phyloP scores from a whole-genome alignment of 495 filamentous ascomycete genomes.

The Tuber aestivum region DNA sequence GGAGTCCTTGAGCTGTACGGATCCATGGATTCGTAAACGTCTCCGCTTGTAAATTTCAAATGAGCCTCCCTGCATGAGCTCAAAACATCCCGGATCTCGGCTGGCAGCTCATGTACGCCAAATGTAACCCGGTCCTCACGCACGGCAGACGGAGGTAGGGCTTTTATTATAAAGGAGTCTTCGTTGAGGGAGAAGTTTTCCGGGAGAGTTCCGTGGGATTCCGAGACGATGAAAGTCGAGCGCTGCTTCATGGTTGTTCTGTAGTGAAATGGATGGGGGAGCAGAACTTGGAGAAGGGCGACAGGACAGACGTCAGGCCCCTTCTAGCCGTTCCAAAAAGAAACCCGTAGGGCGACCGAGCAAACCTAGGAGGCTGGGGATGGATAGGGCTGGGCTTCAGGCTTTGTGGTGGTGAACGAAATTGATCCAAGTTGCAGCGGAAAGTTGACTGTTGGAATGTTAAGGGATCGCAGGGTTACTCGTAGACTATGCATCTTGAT shows the following conservation, averaged over 20 bases:
- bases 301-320: not conserved
- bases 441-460: not conserved
- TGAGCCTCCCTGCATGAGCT: slow-evolving; percentile 65
- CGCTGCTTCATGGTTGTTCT: slow-evolving; percentile 67
- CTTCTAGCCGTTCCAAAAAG: not conserved
- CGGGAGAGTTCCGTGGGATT: slow-evolving; percentile 57
- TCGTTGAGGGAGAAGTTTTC: slow-evolving; percentile 52
- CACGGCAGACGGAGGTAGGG: slow-evolving; percentile 55
- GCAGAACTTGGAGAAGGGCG: not conserved
- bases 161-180: slow-evolving; percentile 50
- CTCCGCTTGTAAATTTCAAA: slow-evolving; percentile 66
- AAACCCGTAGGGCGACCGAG: not conserved
- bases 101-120: slow-evolving; percentile 64
- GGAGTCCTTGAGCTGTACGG: slow-evolving; percentile 70
- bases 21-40: slow-evolving; percentile 52
- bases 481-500: not conserved
- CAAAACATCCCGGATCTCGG: slow-evolving; percentile 61
- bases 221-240: slow-evolving; percentile 68
- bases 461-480: not conserved
- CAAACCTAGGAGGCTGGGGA: not conserved
- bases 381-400: not conserved
- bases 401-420: not conserved
- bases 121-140: slow-evolving; percentile 78
- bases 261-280: not conserved
- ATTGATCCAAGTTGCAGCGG: not conserved